These are phyloP conservation scores for Phytopythium kandeliae DNA, from an alignment of 352 stramenopile genomes.

Conservation along the genomic window DNA sequence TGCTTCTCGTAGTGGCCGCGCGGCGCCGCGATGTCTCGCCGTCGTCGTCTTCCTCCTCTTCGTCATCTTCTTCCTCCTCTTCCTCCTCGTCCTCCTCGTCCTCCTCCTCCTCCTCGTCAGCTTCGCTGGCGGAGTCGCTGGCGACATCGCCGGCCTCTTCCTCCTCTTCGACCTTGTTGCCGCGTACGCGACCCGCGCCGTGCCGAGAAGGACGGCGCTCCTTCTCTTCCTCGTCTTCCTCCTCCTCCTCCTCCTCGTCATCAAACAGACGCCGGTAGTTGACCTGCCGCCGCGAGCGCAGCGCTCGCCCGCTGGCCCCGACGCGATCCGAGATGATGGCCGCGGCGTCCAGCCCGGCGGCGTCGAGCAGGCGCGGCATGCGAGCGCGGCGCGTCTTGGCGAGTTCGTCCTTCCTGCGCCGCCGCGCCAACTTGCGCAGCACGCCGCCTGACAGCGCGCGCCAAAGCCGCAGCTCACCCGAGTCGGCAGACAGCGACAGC, in stretches of 20 bases:
- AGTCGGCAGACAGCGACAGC: constrained; percentile 44
- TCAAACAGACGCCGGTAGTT: constrained; percentile 35
- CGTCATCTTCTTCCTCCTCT: constrained; percentile 11
- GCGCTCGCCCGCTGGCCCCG: constrained; percentile 28
- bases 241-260: constrained; percentile 27
- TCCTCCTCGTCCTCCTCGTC: constrained; percentile 18
- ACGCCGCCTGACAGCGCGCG: constrained; percentile 28
- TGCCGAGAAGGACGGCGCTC: too few relatives aligned
- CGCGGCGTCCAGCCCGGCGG: constrained; percentile 17
- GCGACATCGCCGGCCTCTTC: constrained; percentile 23
- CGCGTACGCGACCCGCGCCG: too few relatives aligned
- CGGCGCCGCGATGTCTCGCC: constrained; percentile 15
- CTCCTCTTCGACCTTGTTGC: constrained; percentile 28
- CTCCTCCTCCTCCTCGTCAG: constrained; percentile 6
- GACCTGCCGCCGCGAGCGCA: constrained; percentile 39
- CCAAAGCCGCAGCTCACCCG: constrained; percentile 50
- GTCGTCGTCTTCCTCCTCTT: constrained; percentile 3
- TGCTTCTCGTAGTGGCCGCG: not conserved
- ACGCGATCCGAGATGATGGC: constrained; percentile 16
- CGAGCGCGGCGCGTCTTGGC: constrained; percentile 33
- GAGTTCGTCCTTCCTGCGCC: constrained; percentile 37
- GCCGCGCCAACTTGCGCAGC: constrained; percentile 44
- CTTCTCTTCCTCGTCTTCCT: constrained; percentile 23
- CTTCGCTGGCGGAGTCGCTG: not conserved
- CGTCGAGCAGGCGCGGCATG: constrained; percentile 34